Evolutionary conservation across 192 early-diverging fungal species (phyloP).

Genomic region (Entomortierella parvispora): DNA sequence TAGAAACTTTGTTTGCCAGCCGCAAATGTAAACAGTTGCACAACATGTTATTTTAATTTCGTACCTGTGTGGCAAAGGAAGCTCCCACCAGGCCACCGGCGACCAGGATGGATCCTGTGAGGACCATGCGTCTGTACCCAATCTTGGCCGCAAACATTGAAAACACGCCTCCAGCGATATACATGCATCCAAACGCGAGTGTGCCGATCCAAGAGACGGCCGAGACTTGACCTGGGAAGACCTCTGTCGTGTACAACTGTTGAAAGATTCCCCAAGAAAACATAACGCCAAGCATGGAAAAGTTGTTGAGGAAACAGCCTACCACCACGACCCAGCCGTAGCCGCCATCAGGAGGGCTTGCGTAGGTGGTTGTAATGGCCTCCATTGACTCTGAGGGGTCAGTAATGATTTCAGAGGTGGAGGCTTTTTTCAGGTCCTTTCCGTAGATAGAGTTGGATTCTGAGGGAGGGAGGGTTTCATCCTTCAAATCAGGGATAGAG

Average conservation of each 20-base stretch:
- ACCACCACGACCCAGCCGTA: conserved; percentile 58
- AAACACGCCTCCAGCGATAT: conserved; percentile 34
- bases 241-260: conserved; percentile 53
- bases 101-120: conserved; percentile 25
- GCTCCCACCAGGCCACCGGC: conserved; percentile 44
- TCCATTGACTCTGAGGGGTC: neutral
- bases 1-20: neutral
- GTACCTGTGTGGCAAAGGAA: conserved; percentile 57
- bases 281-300: conserved; percentile 55
- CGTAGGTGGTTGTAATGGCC: neutral
- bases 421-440: too few species aligned
- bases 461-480: too few species aligned
- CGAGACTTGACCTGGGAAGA: conserved; percentile 51
- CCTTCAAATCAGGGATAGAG: too few species aligned
- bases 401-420: too few species aligned
- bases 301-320: conserved; percentile 53
- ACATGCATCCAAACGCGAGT: conserved; percentile 40
- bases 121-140: conserved; percentile 44
- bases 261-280: conserved; percentile 62
- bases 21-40: too few species aligned
- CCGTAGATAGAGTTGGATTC: too few species aligned
- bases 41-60: too few species aligned
- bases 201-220: conserved; percentile 57
- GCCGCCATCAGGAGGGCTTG: conserved; percentile 53
- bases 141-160: conserved; percentile 42